Conservation (phyloP, 768 basidiomycete genomes). For the Cystofilobasidium ferigula region DNA sequence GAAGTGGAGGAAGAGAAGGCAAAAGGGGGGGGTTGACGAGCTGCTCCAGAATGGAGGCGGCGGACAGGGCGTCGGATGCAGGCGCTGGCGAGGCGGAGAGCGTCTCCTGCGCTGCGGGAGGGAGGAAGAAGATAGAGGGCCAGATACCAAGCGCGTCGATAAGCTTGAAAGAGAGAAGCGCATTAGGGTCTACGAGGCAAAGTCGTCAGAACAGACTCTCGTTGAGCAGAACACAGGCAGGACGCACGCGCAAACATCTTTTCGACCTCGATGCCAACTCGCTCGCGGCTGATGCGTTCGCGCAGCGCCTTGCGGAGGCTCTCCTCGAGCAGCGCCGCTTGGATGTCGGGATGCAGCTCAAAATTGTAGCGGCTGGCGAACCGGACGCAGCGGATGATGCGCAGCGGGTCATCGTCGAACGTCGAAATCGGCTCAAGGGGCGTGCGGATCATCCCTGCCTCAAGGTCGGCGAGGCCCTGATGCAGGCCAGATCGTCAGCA, state of each 20-base stretch:
- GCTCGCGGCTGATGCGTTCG: constrained; percentile 76
- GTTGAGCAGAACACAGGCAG: neutral
- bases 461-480: constrained; percentile 76
- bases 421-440: constrained; percentile 78
- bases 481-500: neutral
- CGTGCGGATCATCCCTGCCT: constrained; percentile 63
- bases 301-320: constrained; percentile 62
- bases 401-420: constrained; percentile 84
- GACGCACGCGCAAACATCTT: constrained; percentile 79
- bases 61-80: constrained; percentile 42
- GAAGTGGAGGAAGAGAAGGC: constrained; percentile 20
- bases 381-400: constrained; percentile 77
- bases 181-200: constrained; percentile 44
- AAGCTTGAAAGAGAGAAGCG: constrained; percentile 60
- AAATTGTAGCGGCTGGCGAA: constrained; percentile 81
- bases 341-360: constrained; percentile 42
- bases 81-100: constrained; percentile 40
- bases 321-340: constrained; percentile 42
- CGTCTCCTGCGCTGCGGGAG: constrained; percentile 31
- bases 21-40: constrained; percentile 11
- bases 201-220: neutral
- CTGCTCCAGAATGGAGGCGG: constrained; percentile 51
- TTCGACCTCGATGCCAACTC: constrained; percentile 79
- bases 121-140: constrained; percentile 50
- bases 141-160: constrained; percentile 65